phyloP scores from a whole-genome alignment of 208 protist species.

The Crithidia sp. region DNA sequence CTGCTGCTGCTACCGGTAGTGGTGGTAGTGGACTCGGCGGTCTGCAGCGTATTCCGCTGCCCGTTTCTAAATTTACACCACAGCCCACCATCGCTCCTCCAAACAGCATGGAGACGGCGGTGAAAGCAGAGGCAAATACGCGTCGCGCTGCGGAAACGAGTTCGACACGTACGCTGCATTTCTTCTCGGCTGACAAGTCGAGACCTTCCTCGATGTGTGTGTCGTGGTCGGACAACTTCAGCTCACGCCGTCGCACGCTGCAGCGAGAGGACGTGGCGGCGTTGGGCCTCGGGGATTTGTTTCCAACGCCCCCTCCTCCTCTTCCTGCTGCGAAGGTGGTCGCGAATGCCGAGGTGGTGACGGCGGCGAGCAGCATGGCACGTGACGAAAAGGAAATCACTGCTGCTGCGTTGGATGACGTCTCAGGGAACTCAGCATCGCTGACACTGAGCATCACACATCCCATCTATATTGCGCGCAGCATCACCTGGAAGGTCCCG shows the following conservation, averaged over 20 bases:
- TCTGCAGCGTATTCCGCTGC: conserved; percentile 49
- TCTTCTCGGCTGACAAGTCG: neutral
- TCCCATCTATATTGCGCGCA: conserved; percentile 53
- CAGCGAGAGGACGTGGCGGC: conserved; percentile 29
- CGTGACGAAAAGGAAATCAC: neutral
- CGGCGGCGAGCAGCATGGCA: neutral
- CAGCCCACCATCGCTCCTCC: neutral
- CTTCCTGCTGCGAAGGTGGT: too few relatives aligned
- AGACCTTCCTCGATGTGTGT: neutral
- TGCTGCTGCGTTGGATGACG: neutral
- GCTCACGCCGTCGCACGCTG: conserved; percentile 23
- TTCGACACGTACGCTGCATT: too few relatives aligned
- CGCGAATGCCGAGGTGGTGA: too few relatives aligned
- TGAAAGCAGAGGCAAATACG: neutral
- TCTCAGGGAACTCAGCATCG: neutral
- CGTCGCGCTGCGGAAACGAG: too few relatives aligned
- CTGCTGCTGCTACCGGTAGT: conserved; percentile 10
- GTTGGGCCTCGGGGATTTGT: conserved; percentile 46
- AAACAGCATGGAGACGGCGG: neutral
- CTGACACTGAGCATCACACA: conserved; percentile 47
- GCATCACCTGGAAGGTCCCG: conserved; percentile 63
- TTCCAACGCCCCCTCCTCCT: conserved; percentile 31
- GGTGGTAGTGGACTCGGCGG: conserved; percentile 14
- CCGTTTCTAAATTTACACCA: neutral
- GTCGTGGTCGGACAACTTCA: conserved; percentile 8